Percentiles rank a stretch among this genome's conserved stretches.
phyloP scores from a whole-genome alignment of 352 stramenopile genomes.

The Phytophthora sp. region DNA sequence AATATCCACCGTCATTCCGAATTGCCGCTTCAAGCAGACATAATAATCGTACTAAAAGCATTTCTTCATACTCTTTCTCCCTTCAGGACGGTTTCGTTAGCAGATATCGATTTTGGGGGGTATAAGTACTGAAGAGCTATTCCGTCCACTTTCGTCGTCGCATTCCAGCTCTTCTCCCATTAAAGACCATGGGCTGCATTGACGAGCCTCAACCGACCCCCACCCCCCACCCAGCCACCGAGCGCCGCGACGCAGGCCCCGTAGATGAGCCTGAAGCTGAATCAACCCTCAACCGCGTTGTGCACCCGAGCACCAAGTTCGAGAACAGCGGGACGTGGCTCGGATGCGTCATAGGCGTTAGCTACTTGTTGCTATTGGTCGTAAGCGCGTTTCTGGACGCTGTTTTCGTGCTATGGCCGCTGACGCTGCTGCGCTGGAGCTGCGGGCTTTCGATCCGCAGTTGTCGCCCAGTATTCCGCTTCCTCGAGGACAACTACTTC shows the following conservation, averaged over 20 bases:
- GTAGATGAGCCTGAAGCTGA: slow-evolving; percentile 32
- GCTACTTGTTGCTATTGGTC: slow-evolving; percentile 59
- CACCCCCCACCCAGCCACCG: not conserved
- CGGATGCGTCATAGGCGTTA: slow-evolving; percentile 48
- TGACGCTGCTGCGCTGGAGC: slow-evolving; percentile 49
- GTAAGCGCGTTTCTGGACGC: slow-evolving; percentile 61
- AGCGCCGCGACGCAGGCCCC: not conserved
- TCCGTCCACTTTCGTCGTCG: slow-evolving; percentile 17
- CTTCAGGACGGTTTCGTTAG: not conserved
- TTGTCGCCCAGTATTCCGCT: slow-evolving; percentile 40
- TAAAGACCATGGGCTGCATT: slow-evolving; percentile 22
- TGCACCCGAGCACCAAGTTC: slow-evolving; percentile 57
- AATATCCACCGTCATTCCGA: slow-evolving; percentile 7
- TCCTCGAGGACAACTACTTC: slow-evolving; percentile 62
- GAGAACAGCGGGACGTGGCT: slow-evolving; percentile 49
- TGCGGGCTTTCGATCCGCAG: slow-evolving; percentile 30
- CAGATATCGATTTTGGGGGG: not conserved
- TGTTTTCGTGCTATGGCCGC: slow-evolving; percentile 65
- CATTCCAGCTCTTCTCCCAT: slow-evolving; percentile 19
- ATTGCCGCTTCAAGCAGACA: not conserved
- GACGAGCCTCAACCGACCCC: not conserved
- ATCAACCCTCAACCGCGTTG: slow-evolving; percentile 31
- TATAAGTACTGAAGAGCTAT: slow-evolving; percentile 5
- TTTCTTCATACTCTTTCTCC: not conserved
- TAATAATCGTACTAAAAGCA: not conserved